Evolutionary conservation across 2,329 filamentous ascomycete genomes (phyloP).

Genomic region (Rhytidhysteron rufulum): DNA sequence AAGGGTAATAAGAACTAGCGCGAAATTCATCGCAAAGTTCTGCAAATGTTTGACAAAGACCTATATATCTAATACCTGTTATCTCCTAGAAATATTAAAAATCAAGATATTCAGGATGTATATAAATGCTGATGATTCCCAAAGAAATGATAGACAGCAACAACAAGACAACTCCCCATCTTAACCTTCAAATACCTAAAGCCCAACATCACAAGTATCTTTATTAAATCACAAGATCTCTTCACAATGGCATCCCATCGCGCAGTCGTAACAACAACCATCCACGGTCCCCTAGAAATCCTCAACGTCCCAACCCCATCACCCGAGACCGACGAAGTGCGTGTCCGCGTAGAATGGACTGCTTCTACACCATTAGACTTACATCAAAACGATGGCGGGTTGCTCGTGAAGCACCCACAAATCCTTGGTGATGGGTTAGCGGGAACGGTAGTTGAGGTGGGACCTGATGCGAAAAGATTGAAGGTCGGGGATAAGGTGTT

Average conservation of each 20-base stretch:
- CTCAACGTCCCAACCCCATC: constrained; percentile 32
- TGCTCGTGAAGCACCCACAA: constrained; percentile 50
- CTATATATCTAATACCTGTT: no score
- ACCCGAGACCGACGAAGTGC: constrained; percentile 45
- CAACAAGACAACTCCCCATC: no score
- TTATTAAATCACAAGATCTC: no score
- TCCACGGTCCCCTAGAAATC: constrained; percentile 33
- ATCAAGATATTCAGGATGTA: no score
- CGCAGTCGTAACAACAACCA: constrained; percentile 39
- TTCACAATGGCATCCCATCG: constrained; percentile 34
- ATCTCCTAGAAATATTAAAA: no score
- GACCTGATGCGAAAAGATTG: constrained; percentile 43
- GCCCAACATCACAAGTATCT: neutral
- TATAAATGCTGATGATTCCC: no score
- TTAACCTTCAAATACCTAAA: neutral
- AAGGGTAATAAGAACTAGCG: no score
- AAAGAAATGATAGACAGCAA: no score
- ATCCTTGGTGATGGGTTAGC: constrained; percentile 51
- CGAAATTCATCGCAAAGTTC: no score
- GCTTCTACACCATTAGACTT: constrained; percentile 60
- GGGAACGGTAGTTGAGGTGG: constrained; percentile 52
- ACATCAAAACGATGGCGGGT: constrained; percentile 58
- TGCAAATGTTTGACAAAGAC: no score
- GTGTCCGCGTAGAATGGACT: constrained; percentile 55
- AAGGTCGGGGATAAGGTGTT: constrained; percentile 54